phyloP scores from a whole-genome alignment of 139 green algal genomes.

The Yamagishiella unicocca region DNA sequence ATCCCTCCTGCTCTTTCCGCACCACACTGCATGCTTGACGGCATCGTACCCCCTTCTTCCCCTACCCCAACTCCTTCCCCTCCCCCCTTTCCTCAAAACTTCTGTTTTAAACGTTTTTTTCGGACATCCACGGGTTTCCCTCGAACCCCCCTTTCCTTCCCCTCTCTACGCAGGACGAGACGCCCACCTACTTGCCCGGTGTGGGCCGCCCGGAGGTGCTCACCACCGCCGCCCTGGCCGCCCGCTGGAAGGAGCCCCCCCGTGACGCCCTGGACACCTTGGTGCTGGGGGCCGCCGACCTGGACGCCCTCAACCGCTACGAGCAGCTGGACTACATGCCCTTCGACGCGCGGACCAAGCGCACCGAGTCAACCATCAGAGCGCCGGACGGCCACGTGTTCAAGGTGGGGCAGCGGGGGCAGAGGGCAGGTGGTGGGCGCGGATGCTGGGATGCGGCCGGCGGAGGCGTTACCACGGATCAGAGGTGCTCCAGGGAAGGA shows the following conservation, averaged over 20 bases:
- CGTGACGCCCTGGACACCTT: slow-evolving; percentile 91
- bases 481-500: too few relatives aligned
- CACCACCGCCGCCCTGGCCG: slow-evolving; percentile 73
- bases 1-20: too few relatives aligned
- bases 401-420: slow-evolving; percentile 51
- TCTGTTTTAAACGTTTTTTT: too few relatives aligned
- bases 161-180: slow-evolving; percentile 62
- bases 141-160: neutral
- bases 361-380: slow-evolving; percentile 78
- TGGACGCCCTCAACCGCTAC: slow-evolving; percentile 60
- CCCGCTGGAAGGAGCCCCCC: slow-evolving; percentile 91
- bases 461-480: too few relatives aligned
- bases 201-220: slow-evolving; percentile 64
- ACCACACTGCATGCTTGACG: too few relatives aligned
- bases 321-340: slow-evolving; percentile 82
- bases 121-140: too few relatives aligned
- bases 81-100: too few relatives aligned
- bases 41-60: too few relatives aligned
- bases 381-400: slow-evolving; percentile 72
- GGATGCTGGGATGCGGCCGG: too few relatives aligned
- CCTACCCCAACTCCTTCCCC: too few relatives aligned
- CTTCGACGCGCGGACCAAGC: slow-evolving; percentile 92
- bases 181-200: slow-evolving; percentile 73
- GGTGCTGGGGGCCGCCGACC: slow-evolving; percentile 72
- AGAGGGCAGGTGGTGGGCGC: neutral